phyloP scores from a whole-genome alignment of 768 basidiomycete genomes.

The Hygrophoropsis aurantiaca region DNA sequence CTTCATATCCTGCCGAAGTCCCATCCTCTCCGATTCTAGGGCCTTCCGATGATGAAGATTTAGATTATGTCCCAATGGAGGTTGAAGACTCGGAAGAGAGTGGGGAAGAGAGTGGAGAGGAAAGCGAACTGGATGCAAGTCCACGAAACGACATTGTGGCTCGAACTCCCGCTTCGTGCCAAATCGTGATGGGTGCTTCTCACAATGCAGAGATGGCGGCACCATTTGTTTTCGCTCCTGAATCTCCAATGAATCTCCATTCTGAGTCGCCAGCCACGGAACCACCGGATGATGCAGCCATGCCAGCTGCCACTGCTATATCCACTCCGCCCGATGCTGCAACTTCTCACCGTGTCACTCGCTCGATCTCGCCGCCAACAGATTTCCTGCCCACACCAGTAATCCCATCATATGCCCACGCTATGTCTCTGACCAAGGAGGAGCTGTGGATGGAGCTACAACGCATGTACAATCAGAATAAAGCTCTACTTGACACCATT shows the following conservation, averaged over 20 bases:
- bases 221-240: too few species aligned
- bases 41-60: background rate
- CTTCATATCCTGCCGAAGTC: constrained; percentile 3
- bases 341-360: too few species aligned
- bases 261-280: too few species aligned
- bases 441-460: background rate
- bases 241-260: too few species aligned
- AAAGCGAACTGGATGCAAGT: background rate
- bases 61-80: too few species aligned
- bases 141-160: too few species aligned
- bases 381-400: background rate
- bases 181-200: too few species aligned
- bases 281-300: too few species aligned
- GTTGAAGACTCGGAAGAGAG: background rate
- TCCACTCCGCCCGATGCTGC: too few species aligned
- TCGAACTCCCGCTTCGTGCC: too few species aligned
- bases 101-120: background rate
- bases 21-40: background rate
- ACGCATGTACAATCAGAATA: background rate
- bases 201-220: too few species aligned
- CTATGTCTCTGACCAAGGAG: background rate
- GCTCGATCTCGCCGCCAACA: background rate
- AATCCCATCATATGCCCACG: background rate
- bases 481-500: background rate
- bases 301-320: too few species aligned